Conservation (phyloP, 176 grass and related monocot genomes). For the Avena atlantica region DNA sequence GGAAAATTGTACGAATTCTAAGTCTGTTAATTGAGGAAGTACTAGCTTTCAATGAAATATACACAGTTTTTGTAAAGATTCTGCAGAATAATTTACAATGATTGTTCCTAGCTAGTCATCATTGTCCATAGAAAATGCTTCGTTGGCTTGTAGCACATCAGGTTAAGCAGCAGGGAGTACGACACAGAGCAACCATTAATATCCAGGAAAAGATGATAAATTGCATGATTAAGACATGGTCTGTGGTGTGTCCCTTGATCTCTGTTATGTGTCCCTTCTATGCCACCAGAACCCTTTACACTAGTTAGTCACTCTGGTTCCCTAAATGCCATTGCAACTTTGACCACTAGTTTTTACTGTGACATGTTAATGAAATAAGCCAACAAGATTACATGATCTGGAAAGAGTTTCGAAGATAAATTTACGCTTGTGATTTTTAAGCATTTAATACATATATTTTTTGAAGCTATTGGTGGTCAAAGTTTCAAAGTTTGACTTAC, state of each 20-base stretch:
- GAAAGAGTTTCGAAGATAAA: neutral
- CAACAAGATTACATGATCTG: neutral
- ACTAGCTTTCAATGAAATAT: neutral
- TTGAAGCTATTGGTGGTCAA: neutral
- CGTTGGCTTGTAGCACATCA: conserved; percentile 24
- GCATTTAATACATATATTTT: neutral
- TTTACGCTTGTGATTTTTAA: neutral
- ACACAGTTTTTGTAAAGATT: neutral
- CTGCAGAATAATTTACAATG: neutral
- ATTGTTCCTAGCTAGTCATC: conserved; percentile 5
- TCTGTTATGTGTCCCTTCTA: conserved; percentile 31
- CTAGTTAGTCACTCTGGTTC: neutral
- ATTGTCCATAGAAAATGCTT: conserved; percentile 24
- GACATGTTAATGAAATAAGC: neutral
- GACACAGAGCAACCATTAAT: neutral
- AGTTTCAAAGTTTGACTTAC: neutral
- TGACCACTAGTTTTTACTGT: neutral
- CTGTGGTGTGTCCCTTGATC: neutral
- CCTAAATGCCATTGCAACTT: neutral
- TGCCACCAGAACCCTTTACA: conserved; percentile 10
- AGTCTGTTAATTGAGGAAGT: neutral
- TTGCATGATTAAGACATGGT: conserved; percentile 26
- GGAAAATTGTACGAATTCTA: conserved; percentile 1
- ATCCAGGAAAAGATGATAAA: conserved; percentile 12
- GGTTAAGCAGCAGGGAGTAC: neutral